Evolutionary conservation across 1,139 yeast genomes (phyloP).

Genomic region (Eremothecium coryli): DNA sequence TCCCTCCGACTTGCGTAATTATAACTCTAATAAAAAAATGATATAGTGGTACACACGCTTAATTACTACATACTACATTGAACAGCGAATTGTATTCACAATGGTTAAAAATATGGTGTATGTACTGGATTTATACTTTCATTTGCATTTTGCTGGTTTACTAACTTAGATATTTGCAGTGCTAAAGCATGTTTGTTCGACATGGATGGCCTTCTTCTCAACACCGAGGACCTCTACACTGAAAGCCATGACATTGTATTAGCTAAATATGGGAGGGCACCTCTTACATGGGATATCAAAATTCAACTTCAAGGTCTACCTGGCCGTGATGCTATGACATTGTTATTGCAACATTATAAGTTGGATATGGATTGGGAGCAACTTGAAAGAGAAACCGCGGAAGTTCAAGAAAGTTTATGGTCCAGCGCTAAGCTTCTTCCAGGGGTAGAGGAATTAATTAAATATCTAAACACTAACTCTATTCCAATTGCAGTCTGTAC

Average conservation of each 20-base stretch:
- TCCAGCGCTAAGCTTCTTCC: conserved; percentile 58
- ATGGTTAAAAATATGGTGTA: no score
- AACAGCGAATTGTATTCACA: no score
- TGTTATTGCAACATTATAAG: conserved; percentile 56
- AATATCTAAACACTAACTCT: conserved; percentile 38
- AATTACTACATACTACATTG: no score
- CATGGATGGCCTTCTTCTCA: conserved; percentile 90
- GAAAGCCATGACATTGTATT: conserved; percentile 59
- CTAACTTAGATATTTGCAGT: no score
- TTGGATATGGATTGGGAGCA: conserved; percentile 62
- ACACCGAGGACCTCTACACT: conserved; percentile 88
- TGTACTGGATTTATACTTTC: no score
- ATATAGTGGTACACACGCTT: no score
- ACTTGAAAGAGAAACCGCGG: conserved; percentile 41
- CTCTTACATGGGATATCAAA: conserved; percentile 84
- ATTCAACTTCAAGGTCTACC: conserved; percentile 84
- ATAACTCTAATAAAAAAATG: no score
- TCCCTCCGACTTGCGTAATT: no score
- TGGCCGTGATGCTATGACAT: conserved; percentile 59
- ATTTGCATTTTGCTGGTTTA: no score
- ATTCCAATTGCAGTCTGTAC: conserved; percentile 92
- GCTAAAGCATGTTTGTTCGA: conserved; percentile 85
- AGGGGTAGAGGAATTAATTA: conserved; percentile 68
- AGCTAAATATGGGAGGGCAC: conserved; percentile 60
- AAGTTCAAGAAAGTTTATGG: conserved; percentile 57